Evolutionary conservation across 1,139 yeast genomes (phyloP).

Genomic region (Kodamaea suecica): DNA sequence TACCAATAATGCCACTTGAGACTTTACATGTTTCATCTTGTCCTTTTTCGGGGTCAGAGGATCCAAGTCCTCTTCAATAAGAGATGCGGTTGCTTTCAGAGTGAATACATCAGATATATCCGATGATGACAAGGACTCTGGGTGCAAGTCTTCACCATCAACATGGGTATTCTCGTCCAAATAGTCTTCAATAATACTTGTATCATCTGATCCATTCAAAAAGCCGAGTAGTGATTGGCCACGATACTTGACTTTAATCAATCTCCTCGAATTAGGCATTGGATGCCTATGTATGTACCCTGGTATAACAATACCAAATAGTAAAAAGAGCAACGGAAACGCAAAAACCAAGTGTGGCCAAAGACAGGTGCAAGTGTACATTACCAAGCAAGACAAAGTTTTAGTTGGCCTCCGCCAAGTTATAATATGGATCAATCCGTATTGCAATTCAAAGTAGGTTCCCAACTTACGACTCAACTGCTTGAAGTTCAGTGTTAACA

Average conservation of each 20-base stretch:
- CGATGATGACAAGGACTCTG: constrained; percentile 21
- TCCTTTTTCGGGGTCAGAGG: constrained; percentile 18
- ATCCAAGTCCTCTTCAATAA: constrained; percentile 10
- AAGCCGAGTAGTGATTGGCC: constrained; percentile 58
- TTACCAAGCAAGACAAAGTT: constrained; percentile 50
- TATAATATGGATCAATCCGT: constrained; percentile 50
- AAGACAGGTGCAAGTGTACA: constrained; percentile 58
- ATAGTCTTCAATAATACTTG: constrained; percentile 37
- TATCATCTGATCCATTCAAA: constrained; percentile 42
- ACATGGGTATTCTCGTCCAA: constrained; percentile 22
- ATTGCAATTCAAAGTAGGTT: constrained; percentile 52
- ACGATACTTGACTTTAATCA: constrained; percentile 44
- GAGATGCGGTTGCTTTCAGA: constrained; percentile 6
- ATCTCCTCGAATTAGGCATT: constrained; percentile 36
- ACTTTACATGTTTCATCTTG: constrained; percentile 24
- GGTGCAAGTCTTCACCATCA: constrained; percentile 11
- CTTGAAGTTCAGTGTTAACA: constrained; percentile 50
- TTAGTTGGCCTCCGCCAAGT: constrained; percentile 64
- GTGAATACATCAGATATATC: constrained; percentile 11
- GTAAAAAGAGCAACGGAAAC: constrained; percentile 57
- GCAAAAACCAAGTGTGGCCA: constrained; percentile 69
- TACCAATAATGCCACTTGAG: constrained; percentile 45
- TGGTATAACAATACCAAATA: constrained; percentile 64
- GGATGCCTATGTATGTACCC: constrained; percentile 75
- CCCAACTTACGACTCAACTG: constrained; percentile 53